A percentile compares a stretch with the other conserved stretches of the same genome.
Conservation (phyloP, 2,329 filamentous ascomycete species). For the Byssothecium circinans region DNA sequence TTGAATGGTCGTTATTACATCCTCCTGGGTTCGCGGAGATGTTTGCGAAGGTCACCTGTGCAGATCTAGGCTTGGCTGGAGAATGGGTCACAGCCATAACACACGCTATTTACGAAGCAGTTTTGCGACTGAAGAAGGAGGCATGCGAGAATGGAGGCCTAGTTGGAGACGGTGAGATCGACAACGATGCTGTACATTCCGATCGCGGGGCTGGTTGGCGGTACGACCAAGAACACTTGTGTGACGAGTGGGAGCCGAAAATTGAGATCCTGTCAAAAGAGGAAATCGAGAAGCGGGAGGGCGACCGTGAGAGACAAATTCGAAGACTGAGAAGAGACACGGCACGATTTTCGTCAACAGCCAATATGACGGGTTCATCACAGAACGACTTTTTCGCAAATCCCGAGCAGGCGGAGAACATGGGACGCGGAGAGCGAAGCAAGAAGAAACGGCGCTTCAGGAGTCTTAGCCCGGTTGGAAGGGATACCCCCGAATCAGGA, state of each 20-base stretch:
- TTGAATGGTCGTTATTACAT: constrained; percentile 94
- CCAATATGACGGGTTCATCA: constrained; percentile 75
- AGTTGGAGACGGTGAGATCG: constrained; percentile 73
- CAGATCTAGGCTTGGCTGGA: constrained; percentile 82
- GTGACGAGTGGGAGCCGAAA: constrained; percentile 55
- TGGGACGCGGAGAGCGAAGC: constrained; percentile 87
- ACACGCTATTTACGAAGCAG: constrained; percentile 95
- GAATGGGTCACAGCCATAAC: constrained; percentile 96
- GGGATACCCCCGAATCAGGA: constrained; percentile 76
- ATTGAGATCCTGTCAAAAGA: constrained; percentile 75
- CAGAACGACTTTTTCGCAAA: constrained; percentile 63
- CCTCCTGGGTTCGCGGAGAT: constrained; percentile 88
- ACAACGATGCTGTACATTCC: constrained; percentile 79
- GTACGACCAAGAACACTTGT: constrained; percentile 89
- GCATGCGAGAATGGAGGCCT: constrained; percentile 89
- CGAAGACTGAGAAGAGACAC: constrained; percentile 85
- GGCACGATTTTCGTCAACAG: constrained; percentile 83
- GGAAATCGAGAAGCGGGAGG: constrained; percentile 96
- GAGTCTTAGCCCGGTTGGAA: constrained; percentile 79
- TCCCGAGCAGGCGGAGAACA: constrained; percentile 65
- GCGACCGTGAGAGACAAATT: constrained; percentile 89
- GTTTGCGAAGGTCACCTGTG: constrained; percentile 90
- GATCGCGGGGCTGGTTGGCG: constrained; percentile 88
- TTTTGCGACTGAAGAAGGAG: constrained; percentile 90
- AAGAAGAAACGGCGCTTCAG: constrained; percentile 95